These are phyloP conservation scores for Beauveria rudraprayagi DNA, from an alignment of 2,329 filamentous ascomycete genomes.

Conservation along the genomic window DNA sequence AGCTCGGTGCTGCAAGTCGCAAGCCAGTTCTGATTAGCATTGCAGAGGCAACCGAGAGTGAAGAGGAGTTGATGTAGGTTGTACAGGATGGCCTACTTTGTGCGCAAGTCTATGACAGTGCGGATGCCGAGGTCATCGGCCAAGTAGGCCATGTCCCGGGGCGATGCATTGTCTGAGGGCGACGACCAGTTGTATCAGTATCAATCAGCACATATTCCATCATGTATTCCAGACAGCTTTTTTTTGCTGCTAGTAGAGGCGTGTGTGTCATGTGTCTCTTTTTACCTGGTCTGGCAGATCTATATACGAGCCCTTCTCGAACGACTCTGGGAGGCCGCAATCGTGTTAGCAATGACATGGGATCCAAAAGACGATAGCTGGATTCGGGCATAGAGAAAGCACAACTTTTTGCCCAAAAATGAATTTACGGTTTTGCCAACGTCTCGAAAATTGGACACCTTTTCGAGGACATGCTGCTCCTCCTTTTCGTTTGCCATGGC, in stretches of 20 bases:
- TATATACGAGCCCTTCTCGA: constrained; percentile 56
- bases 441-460: constrained; percentile 62
- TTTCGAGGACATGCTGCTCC: constrained; percentile 31
- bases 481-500: constrained; percentile 14
- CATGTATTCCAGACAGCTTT: not conserved
- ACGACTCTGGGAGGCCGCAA: constrained; percentile 22
- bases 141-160: constrained; percentile 53
- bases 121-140: constrained; percentile 53
- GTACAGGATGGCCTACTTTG: constrained; percentile 45
- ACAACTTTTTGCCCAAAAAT: constrained; percentile 46
- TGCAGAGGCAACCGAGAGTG: no score
- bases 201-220: not conserved
- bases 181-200: not conserved
- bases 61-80: not conserved
- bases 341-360: not conserved
- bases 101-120: constrained; percentile 72
- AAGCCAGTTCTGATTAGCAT: not conserved
- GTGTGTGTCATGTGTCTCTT: constrained; percentile 5
- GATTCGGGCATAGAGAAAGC: constrained; percentile 12
- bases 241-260: not conserved
- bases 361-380: not conserved
- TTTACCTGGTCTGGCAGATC: constrained; percentile 56
- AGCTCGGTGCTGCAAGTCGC: constrained; percentile 56
- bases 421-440: constrained; percentile 60
- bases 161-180: constrained; percentile 58